Conservation (phyloP, 2,329 filamentous ascomycete genomes). For the Alternaria hordeiaustralica region DNA sequence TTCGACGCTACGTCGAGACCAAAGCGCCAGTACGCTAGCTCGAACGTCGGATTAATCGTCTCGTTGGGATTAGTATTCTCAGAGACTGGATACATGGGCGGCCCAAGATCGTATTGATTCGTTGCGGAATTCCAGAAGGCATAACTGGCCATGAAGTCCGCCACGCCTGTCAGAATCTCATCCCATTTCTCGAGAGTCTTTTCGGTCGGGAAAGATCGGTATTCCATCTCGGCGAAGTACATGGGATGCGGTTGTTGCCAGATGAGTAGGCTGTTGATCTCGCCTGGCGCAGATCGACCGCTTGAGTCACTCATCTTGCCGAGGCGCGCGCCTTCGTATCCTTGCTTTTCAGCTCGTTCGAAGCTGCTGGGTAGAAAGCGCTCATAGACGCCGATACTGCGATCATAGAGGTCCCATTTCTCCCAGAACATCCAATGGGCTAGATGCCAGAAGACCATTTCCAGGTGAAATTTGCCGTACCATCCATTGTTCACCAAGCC, state of each 20-base stretch:
- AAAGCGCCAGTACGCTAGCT: slow-evolving; percentile 67
- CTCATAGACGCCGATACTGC: slow-evolving; percentile 57
- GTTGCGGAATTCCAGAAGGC: slow-evolving; percentile 62
- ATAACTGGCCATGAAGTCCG: slow-evolving; percentile 67
- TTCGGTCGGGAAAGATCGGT: slow-evolving; percentile 53
- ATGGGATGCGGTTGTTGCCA: slow-evolving; percentile 69
- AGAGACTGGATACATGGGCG: slow-evolving; percentile 59
- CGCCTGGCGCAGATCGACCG: slow-evolving; percentile 63
- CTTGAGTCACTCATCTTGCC: slow-evolving; percentile 66
- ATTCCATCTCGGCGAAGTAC: slow-evolving; percentile 66
- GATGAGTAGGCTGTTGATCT: slow-evolving; percentile 66
- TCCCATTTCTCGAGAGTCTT: slow-evolving; percentile 62
- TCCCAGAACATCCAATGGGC: slow-evolving; percentile 60
- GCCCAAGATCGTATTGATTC: slow-evolving; percentile 60
- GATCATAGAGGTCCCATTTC: slow-evolving; percentile 54
- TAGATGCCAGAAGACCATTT: slow-evolving; percentile 63
- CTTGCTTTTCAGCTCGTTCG: slow-evolving; percentile 46
- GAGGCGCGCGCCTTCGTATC: slow-evolving; percentile 55
- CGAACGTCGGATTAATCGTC: slow-evolving; percentile 66
- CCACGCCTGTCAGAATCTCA: slow-evolving; percentile 57
- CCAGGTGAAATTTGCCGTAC: slow-evolving; percentile 64
- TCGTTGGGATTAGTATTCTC: slow-evolving; percentile 66
- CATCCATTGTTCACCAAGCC: slow-evolving; percentile 62
- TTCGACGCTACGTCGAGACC: slow-evolving; percentile 61
- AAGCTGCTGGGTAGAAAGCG: slow-evolving; percentile 53